Base-by-base conservation (phyloP, 1,139 yeast species). In the Magnusiomyces suaveolens region DNA sequence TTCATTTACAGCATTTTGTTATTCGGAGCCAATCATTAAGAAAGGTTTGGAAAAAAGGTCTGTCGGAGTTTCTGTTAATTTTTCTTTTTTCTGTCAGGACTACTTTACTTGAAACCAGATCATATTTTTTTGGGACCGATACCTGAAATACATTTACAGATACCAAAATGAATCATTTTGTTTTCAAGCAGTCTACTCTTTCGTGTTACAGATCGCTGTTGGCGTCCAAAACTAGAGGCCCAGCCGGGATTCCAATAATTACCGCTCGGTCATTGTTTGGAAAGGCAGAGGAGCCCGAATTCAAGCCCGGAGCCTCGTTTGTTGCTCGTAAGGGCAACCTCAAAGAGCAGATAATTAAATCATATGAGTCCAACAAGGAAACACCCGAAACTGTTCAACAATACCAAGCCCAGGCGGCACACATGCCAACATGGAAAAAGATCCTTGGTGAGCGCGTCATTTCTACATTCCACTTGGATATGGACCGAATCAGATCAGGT, bases 401-500 rank as follows among this genome's bases (percentile, higher is more conserved):
- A 16, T 54, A 53, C 46, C 52, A 53, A 20, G 53, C 52, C 12
- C 48, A 48, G 12, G 56, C 58, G 20, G 49, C 43, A 14, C 38
- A 46, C 3, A 75, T 88, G 68, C 81, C 95, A 0, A 72, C 75
- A 48, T 84, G 89, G 82, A 81, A 84, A 62, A 84, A 82, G 64
- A 73, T 76, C 3, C 67, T 88, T 43, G 96, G 96, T 59, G 92
- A 87, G 68, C 69, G 78, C 54, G 76, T 87, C 39, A 80, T 90
- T 59, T 76, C 79, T 41, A 58, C 81, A 1, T 83, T 90, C 67
- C 76, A 80, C 60, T 74, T 92, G 57, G 97, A 92, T 70, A 88
- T 90, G 95, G 97, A 90, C 72, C 81, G 81, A 62, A 79, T 92
- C 50, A 79, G 97, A 67, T 84, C 97, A 0, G 97, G 97, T 21